Base-by-base conservation (phyloP, 768 basidiomycete genomes). In the Serendipita indica region DNA sequence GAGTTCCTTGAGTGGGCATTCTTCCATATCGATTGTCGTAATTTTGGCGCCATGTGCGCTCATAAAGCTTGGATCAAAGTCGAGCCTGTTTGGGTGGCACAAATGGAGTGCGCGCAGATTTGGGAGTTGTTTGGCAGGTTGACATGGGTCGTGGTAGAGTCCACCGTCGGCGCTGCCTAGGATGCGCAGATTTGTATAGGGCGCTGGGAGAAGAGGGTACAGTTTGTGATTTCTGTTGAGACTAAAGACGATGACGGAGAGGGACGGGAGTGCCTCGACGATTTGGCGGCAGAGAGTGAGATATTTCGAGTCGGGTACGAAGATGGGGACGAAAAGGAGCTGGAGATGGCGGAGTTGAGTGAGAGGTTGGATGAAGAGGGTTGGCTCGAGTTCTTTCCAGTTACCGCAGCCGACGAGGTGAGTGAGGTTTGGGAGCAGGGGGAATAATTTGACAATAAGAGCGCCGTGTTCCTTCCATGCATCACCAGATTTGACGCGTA, bases 241-340 rank as follows among this genome's bases (percentile, higher is more conserved):
- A 43, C 41, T 43, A 25, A 43, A 43, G 41, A 43, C 41, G 41
- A 43, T 43, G 16, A 25, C 41, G 16, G 18, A n/a, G 7, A 43
- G 16, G 16, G 18, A 18, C 18, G 41, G 41, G 41, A 43, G 41
- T n/a, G 41, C 27, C 18, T 25, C 27, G 41, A 43, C 41, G 41
- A 43, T 43, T 25, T 18, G 6, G 7, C 41, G 41, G 16, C 41
- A 18, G 16, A 43, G 41, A 18, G 18, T 25, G 41, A 43, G 41
- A n/a, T 43, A 43, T 18, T n/a, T 18, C 5, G 6, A 18, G 7
- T 43, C 41, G 6, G 41, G 41, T 43, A 18, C 41, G 41, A 43
- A 43, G 41, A 43, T 43, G 16, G 41, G 41, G 41, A 43, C 41
- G 41, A 43, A 43, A n/a, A 43, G 41, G 16, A 43, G 41, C 27